Evolutionary conservation across 495 filamentous ascomycete genomes (phyloP).

Genomic region (Penicillium longicatenatum): DNA sequence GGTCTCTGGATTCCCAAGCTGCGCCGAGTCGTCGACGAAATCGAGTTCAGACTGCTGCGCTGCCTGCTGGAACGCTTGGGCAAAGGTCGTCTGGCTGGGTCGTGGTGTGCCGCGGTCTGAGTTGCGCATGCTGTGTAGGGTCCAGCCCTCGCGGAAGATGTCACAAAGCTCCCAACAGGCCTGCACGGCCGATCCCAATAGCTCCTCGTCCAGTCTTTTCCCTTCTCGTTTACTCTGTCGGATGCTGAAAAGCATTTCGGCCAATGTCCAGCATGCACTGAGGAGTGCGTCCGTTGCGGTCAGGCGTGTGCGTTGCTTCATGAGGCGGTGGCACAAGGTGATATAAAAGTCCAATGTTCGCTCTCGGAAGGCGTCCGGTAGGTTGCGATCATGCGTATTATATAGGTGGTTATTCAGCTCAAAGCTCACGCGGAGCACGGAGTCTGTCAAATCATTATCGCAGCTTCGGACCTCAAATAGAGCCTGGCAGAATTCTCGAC

Average conservation of each 20-base stretch:
- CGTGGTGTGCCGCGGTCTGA: constrained; percentile 86
- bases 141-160: constrained; percentile 92
- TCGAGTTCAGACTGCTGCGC: constrained; percentile 37
- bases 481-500: constrained; percentile 87
- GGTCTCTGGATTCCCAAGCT: constrained; percentile 69
- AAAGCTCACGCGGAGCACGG: constrained; percentile 86
- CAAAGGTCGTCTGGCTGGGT: constrained; percentile 76
- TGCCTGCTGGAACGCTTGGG: constrained; percentile 50
- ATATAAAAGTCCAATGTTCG: constrained; percentile 92
- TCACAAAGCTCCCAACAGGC: constrained; percentile 96
- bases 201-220: constrained; percentile 74
- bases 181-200: constrained; percentile 83
- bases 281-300: constrained; percentile 80
- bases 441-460: constrained; percentile 76
- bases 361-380: constrained; percentile 88
- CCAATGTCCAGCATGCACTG: constrained; percentile 84
- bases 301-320: constrained; percentile 82
- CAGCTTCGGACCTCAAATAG: constrained; percentile 81
- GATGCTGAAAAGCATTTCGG: constrained; percentile 92
- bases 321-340: constrained; percentile 85
- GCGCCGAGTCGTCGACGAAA: constrained; percentile 35
- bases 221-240: constrained; percentile 79
- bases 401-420: constrained; percentile 94
- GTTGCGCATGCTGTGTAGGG: constrained; percentile 78
- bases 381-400: constrained; percentile 81